A percentile compares a stretch with the other conserved stretches of the same genome.
Evolutionary conservation across 257 asterid species (phyloP).

Genomic region (Leonotis leonurus): DNA sequence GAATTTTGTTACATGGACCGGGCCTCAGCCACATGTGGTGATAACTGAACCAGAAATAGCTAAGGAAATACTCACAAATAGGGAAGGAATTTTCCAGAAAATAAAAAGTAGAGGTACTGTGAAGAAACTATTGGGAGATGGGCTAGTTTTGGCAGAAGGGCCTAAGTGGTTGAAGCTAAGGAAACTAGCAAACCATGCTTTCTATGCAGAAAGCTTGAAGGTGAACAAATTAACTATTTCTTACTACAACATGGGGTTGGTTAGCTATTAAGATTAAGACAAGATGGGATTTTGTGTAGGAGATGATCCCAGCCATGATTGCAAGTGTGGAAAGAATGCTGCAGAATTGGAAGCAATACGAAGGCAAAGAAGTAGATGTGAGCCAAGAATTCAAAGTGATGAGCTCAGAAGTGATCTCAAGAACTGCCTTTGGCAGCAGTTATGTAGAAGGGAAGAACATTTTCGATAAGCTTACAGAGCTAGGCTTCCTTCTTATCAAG

Average conservation of each 20-base stretch:
- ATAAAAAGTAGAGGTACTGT: slow-evolving; percentile 15
- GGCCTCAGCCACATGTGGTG: slow-evolving; percentile 42
- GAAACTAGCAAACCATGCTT: slow-evolving; percentile 56
- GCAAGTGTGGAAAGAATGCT: slow-evolving; percentile 47
- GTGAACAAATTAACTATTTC: background rate
- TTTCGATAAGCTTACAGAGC: slow-evolving; percentile 35
- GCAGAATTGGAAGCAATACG: slow-evolving; percentile 35
- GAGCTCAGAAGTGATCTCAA: slow-evolving; percentile 52
- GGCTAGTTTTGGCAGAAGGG: slow-evolving; percentile 35
- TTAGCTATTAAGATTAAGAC: background rate
- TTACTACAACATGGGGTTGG: background rate
- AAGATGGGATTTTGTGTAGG: slow-evolving; percentile 12
- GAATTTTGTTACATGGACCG: slow-evolving; percentile 41
- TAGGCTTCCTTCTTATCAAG: slow-evolving; percentile 24
- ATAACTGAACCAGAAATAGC: slow-evolving; percentile 49
- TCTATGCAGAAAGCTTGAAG: slow-evolving; percentile 52
- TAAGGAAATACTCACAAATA: slow-evolving; percentile 44
- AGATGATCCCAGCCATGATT: slow-evolving; percentile 50
- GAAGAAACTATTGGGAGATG: slow-evolving; percentile 42
- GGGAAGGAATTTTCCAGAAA: slow-evolving; percentile 33
- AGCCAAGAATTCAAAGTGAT: slow-evolving; percentile 29
- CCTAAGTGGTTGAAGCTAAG: slow-evolving; percentile 44
- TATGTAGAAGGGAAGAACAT: slow-evolving; percentile 52
- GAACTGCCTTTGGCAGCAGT: slow-evolving; percentile 69
- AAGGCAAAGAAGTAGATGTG: slow-evolving; percentile 40